Evolutionary conservation across 352 stramenopile species (phyloP).

Genomic region (Elongisporangium undulatum): DNA sequence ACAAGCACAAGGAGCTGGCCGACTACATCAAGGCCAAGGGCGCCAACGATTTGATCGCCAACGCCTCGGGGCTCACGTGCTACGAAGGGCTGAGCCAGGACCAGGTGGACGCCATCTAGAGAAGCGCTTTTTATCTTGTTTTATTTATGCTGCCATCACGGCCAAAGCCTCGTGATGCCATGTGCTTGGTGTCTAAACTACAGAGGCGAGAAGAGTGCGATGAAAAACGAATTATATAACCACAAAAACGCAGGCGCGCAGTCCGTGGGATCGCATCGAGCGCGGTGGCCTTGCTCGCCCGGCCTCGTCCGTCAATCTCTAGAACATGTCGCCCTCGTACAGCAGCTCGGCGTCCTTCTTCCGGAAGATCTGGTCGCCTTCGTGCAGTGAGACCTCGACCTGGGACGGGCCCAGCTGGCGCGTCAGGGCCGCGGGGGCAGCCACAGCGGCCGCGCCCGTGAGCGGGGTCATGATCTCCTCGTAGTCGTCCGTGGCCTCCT

Average conservation of each 20-base stretch:
- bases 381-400: conserved; percentile 80
- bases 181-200: neutral
- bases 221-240: neutral
- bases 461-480: conserved; percentile 90
- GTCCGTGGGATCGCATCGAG: neutral
- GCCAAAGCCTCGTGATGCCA: too few species aligned
- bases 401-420: conserved; percentile 58
- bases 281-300: neutral
- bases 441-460: conserved; percentile 53
- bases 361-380: conserved; percentile 87
- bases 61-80: conserved; percentile 89
- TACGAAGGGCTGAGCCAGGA: conserved; percentile 90
- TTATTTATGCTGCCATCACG: neutral
- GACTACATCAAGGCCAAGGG: conserved; percentile 95
- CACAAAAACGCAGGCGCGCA: neutral
- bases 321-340: conserved; percentile 90
- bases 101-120: conserved; percentile 39
- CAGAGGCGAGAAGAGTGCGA: neutral
- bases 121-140: neutral
- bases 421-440: conserved; percentile 54
- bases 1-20: conserved; percentile 87
- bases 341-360: conserved; percentile 81
- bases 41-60: conserved; percentile 90
- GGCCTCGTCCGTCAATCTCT: conserved; percentile 11
- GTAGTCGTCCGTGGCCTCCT: conserved; percentile 87